Base-by-base conservation (phyloP, 768 basidiomycete genomes). In the Suillus americanus region DNA sequence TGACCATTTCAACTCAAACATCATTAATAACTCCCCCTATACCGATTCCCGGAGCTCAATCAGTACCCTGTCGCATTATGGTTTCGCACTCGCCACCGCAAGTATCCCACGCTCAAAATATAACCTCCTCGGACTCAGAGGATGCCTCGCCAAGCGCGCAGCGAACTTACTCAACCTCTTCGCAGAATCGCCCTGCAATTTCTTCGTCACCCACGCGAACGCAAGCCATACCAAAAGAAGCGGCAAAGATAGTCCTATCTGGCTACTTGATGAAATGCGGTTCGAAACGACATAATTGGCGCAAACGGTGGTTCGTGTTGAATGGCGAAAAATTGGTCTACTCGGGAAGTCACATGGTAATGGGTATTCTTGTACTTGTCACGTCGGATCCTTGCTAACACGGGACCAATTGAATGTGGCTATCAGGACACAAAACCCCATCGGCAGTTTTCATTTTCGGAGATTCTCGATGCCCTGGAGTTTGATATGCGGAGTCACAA, bases 201-300 rank as follows among this genome's bases (percentile, higher is more conserved):
- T 67, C 80, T 59, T 65, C 80, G 0, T 84, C 87, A 20, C 83
- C 86, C 13, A 75, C 79, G 25, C 83, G 79, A 65, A 66, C 62
- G n/a, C 71, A 73, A 63, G 64, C 74, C n/a, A 50, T 68, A 9
- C 40, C 75, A 57, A 82, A 82, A 46, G 92, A 93, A 68, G 83
- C 84, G 23, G 80, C 86, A n/a, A 96, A 95, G 79, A 81, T 89
- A 45, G 89, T 99, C 45, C 74, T 97, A 5, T 87, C 88, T 23
- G 95, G 95, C 2, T 99, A 99, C 76, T 81, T 99, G 66, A 95
- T 96, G 92, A 99, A 99, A 73, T 95, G 94, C 75, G 95, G 94
- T 33, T 89, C 90, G 51, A 94, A 96, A 69, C 86, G 97, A 72
- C 90, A 92, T 70, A 93, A 88, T 68, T 99, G 97, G 97, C 85